These are phyloP conservation scores for Berberis vulgaris DNA, from an alignment of 164 flowering plant genomes.

Conservation along the genomic window DNA sequence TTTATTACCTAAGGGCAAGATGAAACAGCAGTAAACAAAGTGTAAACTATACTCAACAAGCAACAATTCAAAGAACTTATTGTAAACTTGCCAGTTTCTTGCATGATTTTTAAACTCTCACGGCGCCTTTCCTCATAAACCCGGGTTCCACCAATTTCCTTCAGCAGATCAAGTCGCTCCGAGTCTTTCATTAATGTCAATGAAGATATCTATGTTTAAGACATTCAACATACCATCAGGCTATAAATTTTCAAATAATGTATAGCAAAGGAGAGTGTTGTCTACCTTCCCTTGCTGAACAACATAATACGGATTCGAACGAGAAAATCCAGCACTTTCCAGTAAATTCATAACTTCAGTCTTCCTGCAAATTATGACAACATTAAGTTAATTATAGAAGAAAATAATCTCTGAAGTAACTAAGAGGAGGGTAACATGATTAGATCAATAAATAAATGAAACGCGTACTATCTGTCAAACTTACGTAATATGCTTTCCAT, in stretches of 20 bases:
- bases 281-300: constrained; percentile 99
- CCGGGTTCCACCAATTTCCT: constrained; percentile 99
- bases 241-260: not conserved
- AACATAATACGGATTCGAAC: constrained; percentile 98
- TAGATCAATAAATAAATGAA: not conserved
- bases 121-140: constrained; percentile 99
- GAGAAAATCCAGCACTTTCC: constrained; percentile 99
- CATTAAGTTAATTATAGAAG: not conserved
- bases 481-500: constrained; percentile 95
- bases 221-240: not conserved
- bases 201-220: constrained; percentile 57
- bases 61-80: not conserved
- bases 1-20: constrained; percentile 59
- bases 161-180: constrained; percentile 85
- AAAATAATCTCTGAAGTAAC: no score
- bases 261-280: not conserved
- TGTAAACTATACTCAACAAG: not conserved
- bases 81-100: constrained; percentile 71
- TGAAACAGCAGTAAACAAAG: constrained; percentile 4
- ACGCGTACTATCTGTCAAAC: constrained; percentile 3
- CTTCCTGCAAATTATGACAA: constrained; percentile 46
- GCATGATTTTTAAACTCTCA: constrained; percentile 98
- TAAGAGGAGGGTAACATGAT: not conserved
- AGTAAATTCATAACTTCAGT: constrained; percentile 96
- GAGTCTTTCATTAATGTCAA: constrained; percentile 95